A percentile compares a stretch with the other conserved stretches of the same genome.
phyloP scores from a whole-genome alignment of 345 rosid genomes.

The Corchorus capsularis region DNA sequence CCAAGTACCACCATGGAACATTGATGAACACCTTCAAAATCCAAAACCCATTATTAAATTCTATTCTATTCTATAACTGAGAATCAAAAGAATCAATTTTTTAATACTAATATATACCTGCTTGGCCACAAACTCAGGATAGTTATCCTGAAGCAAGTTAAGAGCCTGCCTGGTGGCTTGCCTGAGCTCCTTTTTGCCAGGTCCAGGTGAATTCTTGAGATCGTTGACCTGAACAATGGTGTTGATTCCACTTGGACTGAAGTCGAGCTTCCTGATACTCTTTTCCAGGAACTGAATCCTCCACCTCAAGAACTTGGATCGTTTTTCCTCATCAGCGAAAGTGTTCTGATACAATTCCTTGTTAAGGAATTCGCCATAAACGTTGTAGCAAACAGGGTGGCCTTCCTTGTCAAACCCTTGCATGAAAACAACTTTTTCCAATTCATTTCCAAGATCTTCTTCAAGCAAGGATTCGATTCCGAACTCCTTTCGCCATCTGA shows the following conservation, averaged over 20 bases:
- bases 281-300: constrained; percentile 82
- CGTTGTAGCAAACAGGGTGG: constrained; percentile 87
- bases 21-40: constrained; percentile 72
- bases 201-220: constrained; percentile 76
- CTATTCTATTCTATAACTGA: not conserved
- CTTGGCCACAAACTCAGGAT: constrained; percentile 63
- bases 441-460: constrained; percentile 65
- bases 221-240: constrained; percentile 78
- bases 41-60: constrained; percentile 5
- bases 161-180: constrained; percentile 70
- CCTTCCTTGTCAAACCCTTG: constrained; percentile 78
- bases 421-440: constrained; percentile 76
- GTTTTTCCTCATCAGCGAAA: constrained; percentile 69
- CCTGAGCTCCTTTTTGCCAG: constrained; percentile 64
- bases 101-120: constrained; percentile 40
- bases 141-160: constrained; percentile 65
- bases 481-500: constrained; percentile 72
- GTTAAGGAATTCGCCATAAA: constrained; percentile 72
- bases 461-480: constrained; percentile 59
- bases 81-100: no score
- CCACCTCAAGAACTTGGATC: constrained; percentile 66
- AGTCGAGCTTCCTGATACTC: constrained; percentile 75
- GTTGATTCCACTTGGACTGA: constrained; percentile 58
- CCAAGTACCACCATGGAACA: constrained; percentile 99
- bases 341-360: constrained; percentile 56